phyloP scores from a whole-genome alignment of 768 basidiomycete species.

The Mycena rosella region DNA sequence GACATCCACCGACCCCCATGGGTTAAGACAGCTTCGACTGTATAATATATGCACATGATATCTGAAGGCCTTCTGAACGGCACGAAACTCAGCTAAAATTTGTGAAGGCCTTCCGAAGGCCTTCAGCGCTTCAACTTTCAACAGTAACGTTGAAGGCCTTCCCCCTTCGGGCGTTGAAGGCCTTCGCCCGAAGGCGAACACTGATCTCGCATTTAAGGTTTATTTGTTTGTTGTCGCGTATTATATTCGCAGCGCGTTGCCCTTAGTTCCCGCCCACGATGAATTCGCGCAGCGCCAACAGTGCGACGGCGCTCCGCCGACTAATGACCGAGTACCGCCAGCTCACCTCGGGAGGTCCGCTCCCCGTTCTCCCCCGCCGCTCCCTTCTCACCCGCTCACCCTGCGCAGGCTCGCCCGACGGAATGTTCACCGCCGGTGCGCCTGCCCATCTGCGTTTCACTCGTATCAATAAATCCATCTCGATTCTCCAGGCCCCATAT shows the following conservation, averaged over 20 bases:
- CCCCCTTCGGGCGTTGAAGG: no score
- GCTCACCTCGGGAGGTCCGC: slow-evolving; percentile 79
- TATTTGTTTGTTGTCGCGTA: slow-evolving; percentile 11
- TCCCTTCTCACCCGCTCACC: background rate
- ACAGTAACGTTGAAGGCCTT: no score
- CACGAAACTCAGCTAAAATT: no score
- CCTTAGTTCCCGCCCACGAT: slow-evolving; percentile 44
- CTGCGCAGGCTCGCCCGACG: slow-evolving; percentile 82
- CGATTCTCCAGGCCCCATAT: slow-evolving; percentile 74
- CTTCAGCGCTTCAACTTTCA: no score
- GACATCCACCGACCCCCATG: no score
- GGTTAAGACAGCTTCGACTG: no score
- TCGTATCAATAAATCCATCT: background rate
- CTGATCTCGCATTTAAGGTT: slow-evolving; percentile 6
- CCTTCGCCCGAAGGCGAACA: no score
- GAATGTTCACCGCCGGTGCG: slow-evolving; percentile 94
- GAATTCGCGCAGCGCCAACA: slow-evolving; percentile 67
- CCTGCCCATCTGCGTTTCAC: slow-evolving; percentile 8
- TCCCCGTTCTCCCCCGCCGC: slow-evolving; percentile 16
- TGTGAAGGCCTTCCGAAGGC: no score
- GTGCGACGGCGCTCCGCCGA: slow-evolving; percentile 82
- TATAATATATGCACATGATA: no score
- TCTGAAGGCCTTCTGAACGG: no score
- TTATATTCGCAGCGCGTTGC: background rate
- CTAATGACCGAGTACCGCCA: slow-evolving; percentile 96